phyloP scores from a whole-genome alignment of 495 filamentous ascomycete genomes.

The Acidomyces sp. region DNA sequence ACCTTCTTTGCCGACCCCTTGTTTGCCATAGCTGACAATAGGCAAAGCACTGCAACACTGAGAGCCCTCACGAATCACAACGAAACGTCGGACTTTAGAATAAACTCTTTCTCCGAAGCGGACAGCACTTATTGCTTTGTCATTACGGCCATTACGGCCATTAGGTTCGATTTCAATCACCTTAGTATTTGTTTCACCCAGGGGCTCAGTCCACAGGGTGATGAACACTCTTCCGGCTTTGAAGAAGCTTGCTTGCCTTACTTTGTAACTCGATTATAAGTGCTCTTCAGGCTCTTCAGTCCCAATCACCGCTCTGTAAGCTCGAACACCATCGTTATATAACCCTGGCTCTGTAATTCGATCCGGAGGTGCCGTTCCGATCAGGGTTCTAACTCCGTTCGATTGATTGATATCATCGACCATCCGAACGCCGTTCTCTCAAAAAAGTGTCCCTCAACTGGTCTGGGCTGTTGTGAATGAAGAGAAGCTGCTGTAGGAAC shows the following conservation, averaged over 20 bases:
- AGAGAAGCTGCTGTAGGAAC: background rate
- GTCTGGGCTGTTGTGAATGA: background rate
- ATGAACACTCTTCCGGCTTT: constrained; percentile 6
- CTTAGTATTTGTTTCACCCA: constrained; percentile 9
- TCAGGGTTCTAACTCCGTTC: background rate
- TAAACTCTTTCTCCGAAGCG: too few relatives aligned
- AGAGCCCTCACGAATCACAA: background rate
- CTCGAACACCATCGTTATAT: background rate
- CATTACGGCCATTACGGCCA: too few relatives aligned
- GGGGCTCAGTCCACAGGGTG: constrained; percentile 20
- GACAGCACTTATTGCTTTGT: too few relatives aligned
- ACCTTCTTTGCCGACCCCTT: background rate
- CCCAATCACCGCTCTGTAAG: background rate
- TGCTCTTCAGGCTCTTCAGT: constrained; percentile 1
- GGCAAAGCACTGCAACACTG: background rate
- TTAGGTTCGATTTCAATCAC: too few relatives aligned
- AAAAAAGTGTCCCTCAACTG: background rate
- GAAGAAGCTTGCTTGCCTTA: constrained; percentile 1
- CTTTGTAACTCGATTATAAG: constrained; percentile 5
- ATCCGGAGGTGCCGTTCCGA: background rate
- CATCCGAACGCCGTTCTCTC: background rate
- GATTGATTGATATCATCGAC: background rate
- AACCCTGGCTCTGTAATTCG: constrained; percentile 2
- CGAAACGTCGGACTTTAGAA: background rate
- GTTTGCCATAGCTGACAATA: background rate